Conservation (phyloP, 306 rosid species). For the Prunus mume region DNA sequence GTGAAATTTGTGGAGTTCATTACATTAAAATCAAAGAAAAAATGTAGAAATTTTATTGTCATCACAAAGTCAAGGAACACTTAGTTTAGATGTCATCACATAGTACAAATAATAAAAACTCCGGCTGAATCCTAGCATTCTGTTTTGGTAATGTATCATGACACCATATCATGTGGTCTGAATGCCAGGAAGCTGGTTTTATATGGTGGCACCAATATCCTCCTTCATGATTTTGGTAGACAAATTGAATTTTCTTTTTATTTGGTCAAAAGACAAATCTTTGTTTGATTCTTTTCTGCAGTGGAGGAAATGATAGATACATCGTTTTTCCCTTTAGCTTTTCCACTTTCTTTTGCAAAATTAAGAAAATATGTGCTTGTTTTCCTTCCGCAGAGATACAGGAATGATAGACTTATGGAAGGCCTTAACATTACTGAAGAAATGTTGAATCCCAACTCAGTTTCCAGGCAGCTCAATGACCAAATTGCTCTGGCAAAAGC, state of each 20-base stretch:
- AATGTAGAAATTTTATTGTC: neutral
- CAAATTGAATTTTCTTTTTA: neutral
- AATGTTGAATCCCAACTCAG: conserved; percentile 68
- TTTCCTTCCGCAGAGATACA: conserved; percentile 55
- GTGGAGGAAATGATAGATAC: neutral
- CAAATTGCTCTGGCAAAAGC: conserved; percentile 88
- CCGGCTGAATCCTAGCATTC: neutral
- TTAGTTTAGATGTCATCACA: neutral
- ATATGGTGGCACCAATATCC: neutral
- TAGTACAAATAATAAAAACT: neutral
- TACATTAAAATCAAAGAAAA: neutral
- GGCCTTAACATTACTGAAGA: conserved; percentile 81
- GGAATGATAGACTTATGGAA: conserved; percentile 67
- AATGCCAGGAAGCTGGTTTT: neutral
- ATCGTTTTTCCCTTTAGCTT: neutral
- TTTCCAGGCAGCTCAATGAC: conserved; percentile 74
- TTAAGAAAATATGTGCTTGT: conserved; percentile 11
- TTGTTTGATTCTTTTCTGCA: neutral
- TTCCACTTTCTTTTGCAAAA: neutral
- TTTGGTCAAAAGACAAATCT: too few species aligned
- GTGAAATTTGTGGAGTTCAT: neutral
- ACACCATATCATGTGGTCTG: neutral
- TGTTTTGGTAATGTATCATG: neutral
- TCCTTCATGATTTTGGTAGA: neutral
- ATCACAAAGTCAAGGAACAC: neutral